Conservation (phyloP, 345 rosid genomes). For the Populus davidiana region DNA sequence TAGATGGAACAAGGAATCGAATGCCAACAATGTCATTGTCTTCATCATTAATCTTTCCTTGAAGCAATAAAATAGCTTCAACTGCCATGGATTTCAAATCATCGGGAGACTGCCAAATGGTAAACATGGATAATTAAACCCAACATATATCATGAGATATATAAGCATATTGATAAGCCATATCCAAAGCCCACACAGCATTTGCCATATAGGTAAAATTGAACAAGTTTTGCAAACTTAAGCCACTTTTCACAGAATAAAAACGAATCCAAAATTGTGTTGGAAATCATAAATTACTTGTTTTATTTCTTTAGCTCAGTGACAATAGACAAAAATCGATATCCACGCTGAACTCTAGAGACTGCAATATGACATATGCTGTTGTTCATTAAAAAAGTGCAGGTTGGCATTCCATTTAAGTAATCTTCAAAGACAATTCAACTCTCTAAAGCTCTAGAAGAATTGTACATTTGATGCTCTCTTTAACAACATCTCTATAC, state of each 20-base stretch:
- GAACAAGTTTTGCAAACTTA: not conserved
- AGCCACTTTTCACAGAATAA: not conserved
- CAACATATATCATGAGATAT: not conserved
- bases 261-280: not conserved
- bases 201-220: not conserved
- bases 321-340: not conserved
- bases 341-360: not conserved
- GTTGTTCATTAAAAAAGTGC: not conserved
- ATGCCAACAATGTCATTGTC: constrained; percentile 56
- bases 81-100: constrained; percentile 94
- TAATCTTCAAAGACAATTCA: not conserved
- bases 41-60: constrained; percentile 80
- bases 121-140: not conserved
- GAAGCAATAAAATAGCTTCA: constrained; percentile 85
- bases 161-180: not conserved
- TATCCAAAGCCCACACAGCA: not conserved
- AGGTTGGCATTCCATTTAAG: not conserved
- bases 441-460: not conserved
- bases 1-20: constrained; percentile 79
- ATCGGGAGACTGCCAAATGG: constrained; percentile 59
- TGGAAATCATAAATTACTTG: not conserved
- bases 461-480: not conserved
- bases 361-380: not conserved
- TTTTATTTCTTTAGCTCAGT: not conserved
- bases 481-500: not conserved